Evolutionary conservation across 2,329 filamentous ascomycete genomes (phyloP).

Genomic region (Sporothrix brasiliensis): DNA sequence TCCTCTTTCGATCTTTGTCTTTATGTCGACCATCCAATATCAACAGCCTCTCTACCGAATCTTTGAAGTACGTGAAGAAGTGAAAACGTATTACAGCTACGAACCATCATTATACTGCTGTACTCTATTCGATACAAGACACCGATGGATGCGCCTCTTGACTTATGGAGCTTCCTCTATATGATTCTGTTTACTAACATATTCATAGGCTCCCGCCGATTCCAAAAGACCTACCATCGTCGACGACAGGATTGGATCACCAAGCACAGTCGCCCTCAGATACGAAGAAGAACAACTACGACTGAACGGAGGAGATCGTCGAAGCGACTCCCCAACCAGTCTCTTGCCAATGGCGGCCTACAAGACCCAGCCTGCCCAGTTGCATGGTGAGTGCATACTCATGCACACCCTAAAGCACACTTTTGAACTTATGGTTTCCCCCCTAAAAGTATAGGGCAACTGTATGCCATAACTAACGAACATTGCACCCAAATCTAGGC

Average conservation of each 20-base stretch:
- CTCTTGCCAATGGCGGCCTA: conserved; percentile 80
- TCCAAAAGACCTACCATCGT: conserved; percentile 61
- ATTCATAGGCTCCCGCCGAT: conserved; percentile 54
- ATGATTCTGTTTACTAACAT: neutral
- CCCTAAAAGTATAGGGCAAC: neutral
- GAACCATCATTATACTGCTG: neutral
- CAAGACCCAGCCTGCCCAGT: conserved; percentile 74
- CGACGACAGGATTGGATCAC: conserved; percentile 61
- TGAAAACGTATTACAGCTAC: conserved; percentile 39
- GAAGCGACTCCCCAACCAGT: conserved; percentile 60
- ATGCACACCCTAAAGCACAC: no score
- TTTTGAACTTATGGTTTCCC: neutral
- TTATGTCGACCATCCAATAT: conserved; percentile 63
- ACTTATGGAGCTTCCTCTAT: neutral
- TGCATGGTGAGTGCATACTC: conserved; percentile 70
- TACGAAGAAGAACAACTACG: conserved; percentile 60
- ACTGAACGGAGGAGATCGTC: conserved; percentile 54
- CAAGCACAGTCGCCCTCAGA: conserved; percentile 58
- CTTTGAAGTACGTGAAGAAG: conserved; percentile 61
- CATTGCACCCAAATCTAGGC: conserved; percentile 34
- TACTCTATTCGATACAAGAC: neutral
- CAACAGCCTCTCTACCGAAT: conserved; percentile 60
- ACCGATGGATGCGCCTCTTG: neutral
- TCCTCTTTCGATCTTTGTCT: conserved; percentile 40
- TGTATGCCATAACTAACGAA: neutral